Base-by-base conservation (phyloP, 169 alveolate species). In the Plasmodium malariae region DNA sequence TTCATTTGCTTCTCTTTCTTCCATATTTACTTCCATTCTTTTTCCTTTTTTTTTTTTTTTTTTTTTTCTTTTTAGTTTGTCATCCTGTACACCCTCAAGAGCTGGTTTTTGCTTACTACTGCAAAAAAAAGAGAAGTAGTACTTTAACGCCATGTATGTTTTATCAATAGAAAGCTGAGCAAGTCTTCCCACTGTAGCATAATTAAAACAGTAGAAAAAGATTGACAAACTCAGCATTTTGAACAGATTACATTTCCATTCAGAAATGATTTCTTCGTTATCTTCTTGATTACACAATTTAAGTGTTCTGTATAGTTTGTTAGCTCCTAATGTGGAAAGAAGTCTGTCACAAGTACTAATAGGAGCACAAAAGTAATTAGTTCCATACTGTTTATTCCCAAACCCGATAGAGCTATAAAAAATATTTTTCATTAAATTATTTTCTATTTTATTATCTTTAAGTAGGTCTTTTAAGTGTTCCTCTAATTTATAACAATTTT, bases 361-460 rank as follows among this genome's bases (percentile, higher is more conserved):
- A 40, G 91, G 91, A 36, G 62, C 14, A 70, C 92, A 87, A 30
- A 87, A 87, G 30, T 87, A 72, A 14, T 40, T 34, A 34, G 26
- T 67, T 34, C 92, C 92, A 30, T 73, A 87, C 9, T 70, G 62
- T 37, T 74, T 87, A 36, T 87, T 74, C 0, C 92, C 92, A 55
- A 54, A 73, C 9, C 92, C 92, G 9, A 87, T 43, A 60, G 80
- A 73, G 34, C 80, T 72, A 70, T 70, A 87, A 73, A 74, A 87
- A 62, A 87, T 36, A 73, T 87, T 51, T 69, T 87, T 57, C 6
- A 87, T 49, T 43, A 21, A 85, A 43, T 85, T 37, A 12, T 78
- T 78, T 51, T 68, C 92, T 5, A 72, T 30, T 30, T 76, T 32
- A 43, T 59, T 60, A 28, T 70, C 87, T 7, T 85, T 67, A 11